These are phyloP conservation scores for Pseudogymnoascus sp. DNA, from an alignment of 2,329 filamentous ascomycete species.

Conservation along the genomic window DNA sequence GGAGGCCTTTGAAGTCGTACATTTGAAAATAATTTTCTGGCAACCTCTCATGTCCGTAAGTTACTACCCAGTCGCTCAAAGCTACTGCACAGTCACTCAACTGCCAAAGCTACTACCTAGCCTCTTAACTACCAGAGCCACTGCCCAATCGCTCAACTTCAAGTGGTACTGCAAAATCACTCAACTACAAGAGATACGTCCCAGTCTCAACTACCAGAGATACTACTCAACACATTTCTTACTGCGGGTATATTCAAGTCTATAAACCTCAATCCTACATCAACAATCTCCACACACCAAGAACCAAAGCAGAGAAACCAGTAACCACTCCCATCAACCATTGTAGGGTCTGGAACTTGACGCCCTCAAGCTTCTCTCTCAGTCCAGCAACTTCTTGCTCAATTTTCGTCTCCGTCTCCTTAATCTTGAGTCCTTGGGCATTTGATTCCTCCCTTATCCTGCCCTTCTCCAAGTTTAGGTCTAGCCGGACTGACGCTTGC, in stretches of 20 bases:
- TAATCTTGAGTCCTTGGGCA: constrained; percentile 93
- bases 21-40: neutral
- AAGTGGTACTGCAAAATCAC: too few species aligned
- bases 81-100: too few species aligned
- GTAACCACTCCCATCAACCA: constrained; percentile 88
- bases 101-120: too few species aligned
- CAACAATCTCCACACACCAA: constrained; percentile 64
- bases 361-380: constrained; percentile 85
- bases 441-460: constrained; percentile 94
- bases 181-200: too few species aligned
- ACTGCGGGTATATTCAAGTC: neutral
- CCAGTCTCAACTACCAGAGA: too few species aligned
- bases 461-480: constrained; percentile 94
- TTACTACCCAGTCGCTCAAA: too few species aligned
- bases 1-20: neutral
- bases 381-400: constrained; percentile 93
- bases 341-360: constrained; percentile 96
- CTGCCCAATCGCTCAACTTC: too few species aligned
- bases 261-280: constrained; percentile 57
- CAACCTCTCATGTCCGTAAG: too few species aligned
- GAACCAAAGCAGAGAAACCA: constrained; percentile 50
- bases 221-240: too few species aligned
- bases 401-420: constrained; percentile 97
- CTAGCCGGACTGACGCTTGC: constrained; percentile 83
- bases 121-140: too few species aligned